phyloP scores from a whole-genome alignment of 2,329 filamentous ascomycete species.

The Cordyceps fumosorosea region DNA sequence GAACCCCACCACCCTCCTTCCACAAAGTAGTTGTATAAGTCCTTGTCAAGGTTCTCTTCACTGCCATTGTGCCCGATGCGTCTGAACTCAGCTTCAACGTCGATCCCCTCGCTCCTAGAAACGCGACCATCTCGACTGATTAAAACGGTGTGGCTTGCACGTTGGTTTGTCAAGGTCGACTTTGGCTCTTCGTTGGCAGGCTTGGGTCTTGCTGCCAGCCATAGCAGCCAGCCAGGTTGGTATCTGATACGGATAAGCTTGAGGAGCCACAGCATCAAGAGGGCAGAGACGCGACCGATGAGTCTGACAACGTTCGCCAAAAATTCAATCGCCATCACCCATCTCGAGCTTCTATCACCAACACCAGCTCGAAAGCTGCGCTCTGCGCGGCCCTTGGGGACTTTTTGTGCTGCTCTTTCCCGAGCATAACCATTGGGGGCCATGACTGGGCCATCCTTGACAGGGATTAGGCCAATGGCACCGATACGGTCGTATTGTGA shows the following conservation, averaged over 20 bases:
- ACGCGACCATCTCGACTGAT: slow-evolving; percentile 44
- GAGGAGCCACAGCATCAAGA: slow-evolving; percentile 47
- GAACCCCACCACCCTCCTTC: slow-evolving; percentile 79
- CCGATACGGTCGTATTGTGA: slow-evolving; percentile 47
- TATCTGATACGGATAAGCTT: slow-evolving; percentile 37
- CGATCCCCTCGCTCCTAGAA: slow-evolving; percentile 58
- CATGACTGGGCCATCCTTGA: slow-evolving; percentile 38
- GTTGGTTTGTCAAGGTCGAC: slow-evolving; percentile 13
- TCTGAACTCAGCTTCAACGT: slow-evolving; percentile 76
- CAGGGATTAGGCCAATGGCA: slow-evolving; percentile 48
- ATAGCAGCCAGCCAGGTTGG: slow-evolving; percentile 47
- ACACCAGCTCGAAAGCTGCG: slow-evolving; percentile 56
- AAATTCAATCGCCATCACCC: slow-evolving; percentile 71
- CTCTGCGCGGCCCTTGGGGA: slow-evolving; percentile 40
- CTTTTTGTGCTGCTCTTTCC: slow-evolving; percentile 60
- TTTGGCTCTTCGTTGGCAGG: slow-evolving; percentile 14
- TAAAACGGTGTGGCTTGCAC: neutral
- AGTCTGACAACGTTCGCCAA: slow-evolving; percentile 60
- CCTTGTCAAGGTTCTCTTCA: slow-evolving; percentile 64
- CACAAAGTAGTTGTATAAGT: slow-evolving; percentile 80
- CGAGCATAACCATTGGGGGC: slow-evolving; percentile 57
- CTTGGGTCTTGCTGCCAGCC: slow-evolving; percentile 40
- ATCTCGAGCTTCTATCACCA: slow-evolving; percentile 72
- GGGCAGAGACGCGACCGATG: slow-evolving; percentile 26
- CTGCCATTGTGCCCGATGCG: slow-evolving; percentile 40